These are phyloP conservation scores for Diaporthe sp. DNA, from an alignment of 2,329 filamentous ascomycete species.

Conservation along the genomic window DNA sequence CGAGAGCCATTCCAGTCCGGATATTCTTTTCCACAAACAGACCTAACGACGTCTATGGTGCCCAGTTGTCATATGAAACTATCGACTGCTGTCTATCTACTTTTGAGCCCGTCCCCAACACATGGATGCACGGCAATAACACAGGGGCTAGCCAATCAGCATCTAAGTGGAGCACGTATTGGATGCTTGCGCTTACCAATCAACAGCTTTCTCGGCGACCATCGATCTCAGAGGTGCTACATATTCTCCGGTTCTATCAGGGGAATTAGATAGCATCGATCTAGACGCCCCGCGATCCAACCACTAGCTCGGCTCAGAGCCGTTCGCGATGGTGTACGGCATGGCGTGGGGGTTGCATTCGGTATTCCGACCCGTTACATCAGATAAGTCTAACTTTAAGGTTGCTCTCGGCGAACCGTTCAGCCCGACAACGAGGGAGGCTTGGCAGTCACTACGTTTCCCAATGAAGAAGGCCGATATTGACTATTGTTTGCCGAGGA, in stretches of 20 bases:
- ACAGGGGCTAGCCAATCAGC: neutral
- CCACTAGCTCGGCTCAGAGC: neutral
- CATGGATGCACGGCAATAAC: neutral
- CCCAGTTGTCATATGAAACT: too few relatives aligned
- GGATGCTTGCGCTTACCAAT: too few relatives aligned
- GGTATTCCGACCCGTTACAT: conserved; percentile 24
- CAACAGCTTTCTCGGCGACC: neutral
- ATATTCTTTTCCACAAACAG: too few relatives aligned
- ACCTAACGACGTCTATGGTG: too few relatives aligned
- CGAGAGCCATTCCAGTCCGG: too few relatives aligned
- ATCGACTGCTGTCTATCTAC: too few relatives aligned
- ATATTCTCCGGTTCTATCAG: neutral
- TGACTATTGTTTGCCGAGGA: conserved; percentile 22
- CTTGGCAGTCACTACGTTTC: neutral
- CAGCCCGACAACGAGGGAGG: neutral
- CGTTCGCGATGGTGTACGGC: neutral
- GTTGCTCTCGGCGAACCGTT: conserved; percentile 10
- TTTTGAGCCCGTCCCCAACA: too few relatives aligned
- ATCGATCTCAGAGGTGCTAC: neutral
- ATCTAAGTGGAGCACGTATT: accelerated
- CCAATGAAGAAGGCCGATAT: conserved; percentile 9
- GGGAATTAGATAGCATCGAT: conserved; percentile 15
- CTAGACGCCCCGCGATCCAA: neutral
- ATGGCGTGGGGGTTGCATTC: conserved; percentile 21
- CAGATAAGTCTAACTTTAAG: conserved; percentile 28